Base-by-base conservation (phyloP, 345 rosid species). In the Boechera divaricarpa region DNA sequence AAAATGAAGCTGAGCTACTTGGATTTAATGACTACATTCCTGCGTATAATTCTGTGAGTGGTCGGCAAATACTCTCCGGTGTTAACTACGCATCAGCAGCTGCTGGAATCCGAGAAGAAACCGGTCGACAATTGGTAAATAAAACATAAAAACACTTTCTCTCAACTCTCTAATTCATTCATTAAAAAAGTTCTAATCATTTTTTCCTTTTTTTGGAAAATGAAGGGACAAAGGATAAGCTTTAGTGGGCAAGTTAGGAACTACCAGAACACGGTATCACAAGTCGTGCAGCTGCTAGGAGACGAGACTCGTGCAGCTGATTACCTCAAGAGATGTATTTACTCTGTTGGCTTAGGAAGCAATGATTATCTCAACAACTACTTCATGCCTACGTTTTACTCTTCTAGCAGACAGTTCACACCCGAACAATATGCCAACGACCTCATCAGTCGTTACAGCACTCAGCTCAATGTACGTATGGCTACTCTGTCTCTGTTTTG, bases 321-420 rank as follows among this genome's bases (percentile, higher is more conserved):
- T 76, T 78, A 90, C 63, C 84, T 94, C 24, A 88, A 91, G 81
- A 82, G 74, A 66, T 92, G 98, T 83, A 88, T 94, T 35, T 88
- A 80, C 80, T 80, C 95, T 3, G 84, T 92, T 24, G 97, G 91
- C n/a, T 63, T 94, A 42, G 98, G 98, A 8, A 94, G 97, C 85
- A 94, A 92, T 63, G 99, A 94, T 73, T 94, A 94, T 73, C 93
- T 94, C 56, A 94, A 94, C 77, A 94, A 94, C 80, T 94, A 94
- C 74, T 94, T 92, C 88, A 88, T 88, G 96, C 98, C 99, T 2
- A 77, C 48, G 3, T 73, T 65, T 59, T 94, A 94, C 85, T 77
- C 90, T 47, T 69, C 85, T 5, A 29, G 88, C 70, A 79, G 81
- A 52, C 94, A 79, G 16, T 94, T 82, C 80, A 85, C 86, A 4